Conservation (phyloP, 1,284 basidiomycete genomes). For the Xanthoconium separans region DNA sequence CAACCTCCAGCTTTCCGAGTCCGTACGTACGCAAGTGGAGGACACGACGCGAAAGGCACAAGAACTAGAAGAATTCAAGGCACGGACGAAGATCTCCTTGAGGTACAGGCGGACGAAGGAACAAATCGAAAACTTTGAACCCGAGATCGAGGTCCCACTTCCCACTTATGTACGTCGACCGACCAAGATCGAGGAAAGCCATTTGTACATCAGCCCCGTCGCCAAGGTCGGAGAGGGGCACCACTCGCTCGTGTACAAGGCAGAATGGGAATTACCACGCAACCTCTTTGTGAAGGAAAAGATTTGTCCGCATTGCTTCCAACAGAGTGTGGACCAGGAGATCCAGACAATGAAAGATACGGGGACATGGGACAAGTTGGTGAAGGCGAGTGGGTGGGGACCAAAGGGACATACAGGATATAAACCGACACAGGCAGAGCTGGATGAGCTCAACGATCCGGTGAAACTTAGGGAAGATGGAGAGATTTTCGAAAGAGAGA, state of each 20-base stretch:
- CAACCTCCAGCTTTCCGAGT: background rate
- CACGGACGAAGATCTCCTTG: slow-evolving; percentile 18
- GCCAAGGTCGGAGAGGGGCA: slow-evolving; percentile 36
- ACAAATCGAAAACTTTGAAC: slow-evolving; percentile 19
- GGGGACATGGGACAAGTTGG: slow-evolving; percentile 21
- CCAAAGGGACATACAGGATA: slow-evolving; percentile 1
- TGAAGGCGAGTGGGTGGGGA: slow-evolving; percentile 8
- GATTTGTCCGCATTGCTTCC: slow-evolving; percentile 20
- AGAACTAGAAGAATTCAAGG: slow-evolving; percentile 11
- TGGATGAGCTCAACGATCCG: slow-evolving; percentile 2
- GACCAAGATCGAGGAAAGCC: slow-evolving; percentile 32
- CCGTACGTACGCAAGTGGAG: background rate
- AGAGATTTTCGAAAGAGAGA: slow-evolving; percentile 22
- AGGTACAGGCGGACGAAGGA: slow-evolving; percentile 17
- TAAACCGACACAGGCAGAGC: background rate
- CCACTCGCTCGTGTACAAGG: slow-evolving; percentile 42
- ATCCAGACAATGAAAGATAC: slow-evolving; percentile 22
- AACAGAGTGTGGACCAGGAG: slow-evolving; percentile 23
- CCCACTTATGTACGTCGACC: slow-evolving; percentile 15
- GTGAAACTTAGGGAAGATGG: slow-evolving; percentile 1
- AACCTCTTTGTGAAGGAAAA: slow-evolving; percentile 27
- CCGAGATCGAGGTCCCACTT: slow-evolving; percentile 21
- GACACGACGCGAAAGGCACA: slow-evolving; percentile 4
- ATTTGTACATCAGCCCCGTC: slow-evolving; percentile 41
- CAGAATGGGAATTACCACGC: slow-evolving; percentile 45